phyloP scores from a whole-genome alignment of 2,329 filamentous ascomycete genomes.

The Xylaria hypoxylon region DNA sequence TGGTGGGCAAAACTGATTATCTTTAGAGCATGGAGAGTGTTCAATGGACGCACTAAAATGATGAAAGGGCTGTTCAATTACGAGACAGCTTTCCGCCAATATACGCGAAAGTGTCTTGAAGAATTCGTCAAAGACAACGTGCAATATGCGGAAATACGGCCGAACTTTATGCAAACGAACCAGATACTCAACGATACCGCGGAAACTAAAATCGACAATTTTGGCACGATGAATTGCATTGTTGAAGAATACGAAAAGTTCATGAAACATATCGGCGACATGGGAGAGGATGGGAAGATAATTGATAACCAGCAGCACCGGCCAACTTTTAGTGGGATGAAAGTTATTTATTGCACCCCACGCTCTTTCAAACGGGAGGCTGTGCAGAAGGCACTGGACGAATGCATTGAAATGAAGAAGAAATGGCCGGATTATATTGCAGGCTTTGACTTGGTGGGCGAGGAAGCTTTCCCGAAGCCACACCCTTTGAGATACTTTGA shows the following conservation, averaged over 20 bases:
- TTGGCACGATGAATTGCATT: slow-evolving; percentile 64
- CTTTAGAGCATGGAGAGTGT: slow-evolving; percentile 67
- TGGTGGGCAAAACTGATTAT: slow-evolving; percentile 34
- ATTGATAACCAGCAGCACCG: slow-evolving; percentile 40
- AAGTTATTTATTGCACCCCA: slow-evolving; percentile 71
- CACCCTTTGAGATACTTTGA: slow-evolving; percentile 64
- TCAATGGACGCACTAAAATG: slow-evolving; percentile 70
- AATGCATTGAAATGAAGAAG: slow-evolving; percentile 66
- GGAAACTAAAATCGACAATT: slow-evolving; percentile 57
- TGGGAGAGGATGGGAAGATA: slow-evolving; percentile 41
- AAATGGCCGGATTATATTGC: slow-evolving; percentile 65
- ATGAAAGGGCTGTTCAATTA: slow-evolving; percentile 72
- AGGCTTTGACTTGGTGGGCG: slow-evolving; percentile 71
- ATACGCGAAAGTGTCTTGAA: slow-evolving; percentile 65
- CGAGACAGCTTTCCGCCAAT: slow-evolving; percentile 65
- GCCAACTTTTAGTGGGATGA: slow-evolving; percentile 64
- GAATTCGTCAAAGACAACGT: slow-evolving; percentile 67
- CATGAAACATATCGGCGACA: slow-evolving; percentile 51
- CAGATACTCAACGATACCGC: slow-evolving; percentile 64
- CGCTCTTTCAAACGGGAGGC: slow-evolving; percentile 61
- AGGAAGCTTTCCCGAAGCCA: slow-evolving; percentile 62
- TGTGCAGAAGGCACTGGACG: slow-evolving; percentile 61
- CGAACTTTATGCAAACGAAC: slow-evolving; percentile 68
- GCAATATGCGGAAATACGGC: slow-evolving; percentile 71
- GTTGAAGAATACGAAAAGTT: slow-evolving; percentile 61